Evolutionary conservation across 75 land plant species (phyloP).

Genomic region (Adiantum capillusveneris): DNA sequence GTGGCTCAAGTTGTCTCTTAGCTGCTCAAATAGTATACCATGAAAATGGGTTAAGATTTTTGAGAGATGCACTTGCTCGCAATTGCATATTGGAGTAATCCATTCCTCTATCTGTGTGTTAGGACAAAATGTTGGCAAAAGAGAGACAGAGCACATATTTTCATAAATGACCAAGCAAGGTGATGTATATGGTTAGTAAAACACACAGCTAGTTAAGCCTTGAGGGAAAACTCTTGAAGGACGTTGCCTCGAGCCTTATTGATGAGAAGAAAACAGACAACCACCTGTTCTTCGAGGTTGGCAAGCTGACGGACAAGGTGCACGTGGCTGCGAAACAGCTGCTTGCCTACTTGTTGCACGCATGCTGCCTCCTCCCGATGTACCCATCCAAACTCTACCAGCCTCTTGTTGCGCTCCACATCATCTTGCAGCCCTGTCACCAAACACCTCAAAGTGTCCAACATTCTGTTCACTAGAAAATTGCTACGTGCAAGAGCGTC

Average conservation of each 20-base stretch:
- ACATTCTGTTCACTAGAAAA: constrained; percentile 25
- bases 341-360: constrained; percentile 31
- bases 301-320: constrained; percentile 16
- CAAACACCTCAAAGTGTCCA: constrained; percentile 38
- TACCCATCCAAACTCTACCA: constrained; percentile 11
- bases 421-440: constrained; percentile 28
- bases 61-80: too few relatives aligned
- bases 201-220: too few relatives aligned
- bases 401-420: constrained; percentile 19
- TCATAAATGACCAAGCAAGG: too few relatives aligned
- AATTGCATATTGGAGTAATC: too few relatives aligned
- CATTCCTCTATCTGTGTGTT: too few relatives aligned
- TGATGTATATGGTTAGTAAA: too few relatives aligned
- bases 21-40: too few relatives aligned
- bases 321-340: constrained; percentile 21
- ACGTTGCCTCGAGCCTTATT: constrained; percentile 33
- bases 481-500: constrained; percentile 35
- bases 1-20: too few relatives aligned
- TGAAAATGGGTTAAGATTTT: too few relatives aligned
- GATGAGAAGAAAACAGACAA: constrained; percentile 32
- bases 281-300: constrained; percentile 45
- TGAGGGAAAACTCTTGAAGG: constrained; percentile 25
- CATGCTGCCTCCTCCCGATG: constrained; percentile 9
- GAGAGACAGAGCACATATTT: too few relatives aligned
- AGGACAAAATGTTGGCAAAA: too few relatives aligned